Evolutionary conservation across 306 rosid species (phyloP), one percentile per base, ranked within the genome.

Genomic region (Begonia masoniana): DNA sequence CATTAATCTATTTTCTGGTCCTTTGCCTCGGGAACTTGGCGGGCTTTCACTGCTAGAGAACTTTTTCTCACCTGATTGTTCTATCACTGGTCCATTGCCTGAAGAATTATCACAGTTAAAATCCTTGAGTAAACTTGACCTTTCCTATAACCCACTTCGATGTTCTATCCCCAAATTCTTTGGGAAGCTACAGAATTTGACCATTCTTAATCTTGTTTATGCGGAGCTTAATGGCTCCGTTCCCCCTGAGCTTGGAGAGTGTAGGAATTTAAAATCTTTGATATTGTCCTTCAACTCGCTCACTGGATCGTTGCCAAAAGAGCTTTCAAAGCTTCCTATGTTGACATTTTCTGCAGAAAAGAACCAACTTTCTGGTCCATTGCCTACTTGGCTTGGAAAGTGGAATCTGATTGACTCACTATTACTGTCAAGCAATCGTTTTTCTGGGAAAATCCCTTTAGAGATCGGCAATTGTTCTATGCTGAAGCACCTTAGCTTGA

Each of bases 341-440:
- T 59, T 68, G 58, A 68, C 95, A 4, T 87, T 92, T 53, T 75
- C 94, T n/a, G 93, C 82, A 12, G 96, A 86, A 42, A 78, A 68
- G 77, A 92, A 92, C 65, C 80, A 75, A 72, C 82, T 92, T 56
- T 83, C 82, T 13, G 99, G 99, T 21, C 41, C 71, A 46, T 58
- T 92, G 70, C 96, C 99, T 56, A 52, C 80, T 59, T 92, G 99
- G 99, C 70, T 92, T 14, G 96, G 96, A 9, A 81, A 71, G 24
- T 92, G 92, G 96, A 66, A 49, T 16, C 62, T 47, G 51, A 69
- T 79, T 10, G 68, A 68, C 9, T 67, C 89, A 5, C 65, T 92
- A 13, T 65, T 83, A 72, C 84, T 92, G 7, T 82, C 93, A 0
- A 67, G 70, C 9, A 92, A 92, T 67, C 63, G 16, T 13, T 83